phyloP scores from a whole-genome alignment of 805 yeast genomes.

The Ogataea nakhonphanomensis region DNA sequence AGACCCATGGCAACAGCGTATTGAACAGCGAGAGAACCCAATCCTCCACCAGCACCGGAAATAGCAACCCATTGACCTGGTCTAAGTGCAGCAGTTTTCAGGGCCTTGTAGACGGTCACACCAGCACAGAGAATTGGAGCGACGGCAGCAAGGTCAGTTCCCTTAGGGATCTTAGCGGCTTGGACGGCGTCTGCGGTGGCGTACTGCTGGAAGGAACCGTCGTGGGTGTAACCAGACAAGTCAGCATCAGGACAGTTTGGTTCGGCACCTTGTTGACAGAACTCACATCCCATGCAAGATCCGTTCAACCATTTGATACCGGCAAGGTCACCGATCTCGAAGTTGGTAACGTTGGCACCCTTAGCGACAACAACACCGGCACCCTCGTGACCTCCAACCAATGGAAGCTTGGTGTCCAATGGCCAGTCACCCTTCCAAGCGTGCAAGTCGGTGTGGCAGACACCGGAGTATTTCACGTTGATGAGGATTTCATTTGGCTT shows the following conservation, averaged over 20 bases:
- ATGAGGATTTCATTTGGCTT: slow-evolving; percentile 73
- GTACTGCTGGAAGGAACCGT: slow-evolving; percentile 89
- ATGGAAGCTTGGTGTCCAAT: slow-evolving; percentile 64
- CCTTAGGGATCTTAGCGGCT: slow-evolving; percentile 75
- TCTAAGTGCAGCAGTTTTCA: slow-evolving; percentile 71
- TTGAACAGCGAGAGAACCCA: slow-evolving; percentile 75
- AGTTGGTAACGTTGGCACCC: slow-evolving; percentile 65
- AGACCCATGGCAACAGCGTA: slow-evolving; percentile 76
- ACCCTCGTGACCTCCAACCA: slow-evolving; percentile 90
- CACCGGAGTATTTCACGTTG: slow-evolving; percentile 85
- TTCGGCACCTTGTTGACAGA: slow-evolving; percentile 64
- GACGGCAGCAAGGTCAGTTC: slow-evolving; percentile 68
- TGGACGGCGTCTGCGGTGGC: slow-evolving; percentile 86
- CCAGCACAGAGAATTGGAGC: slow-evolving; percentile 91
- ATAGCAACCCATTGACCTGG: slow-evolving; percentile 80
- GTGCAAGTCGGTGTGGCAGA: slow-evolving; percentile 91
- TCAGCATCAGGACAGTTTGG: slow-evolving; percentile 68
- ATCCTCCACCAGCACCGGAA: slow-evolving; percentile 82
- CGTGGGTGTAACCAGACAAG: slow-evolving; percentile 83
- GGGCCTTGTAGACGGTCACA: slow-evolving; percentile 86
- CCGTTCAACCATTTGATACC: slow-evolving; percentile 84
- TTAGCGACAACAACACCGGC: slow-evolving; percentile 81
- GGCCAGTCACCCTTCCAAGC: slow-evolving; percentile 97
- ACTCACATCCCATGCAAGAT: slow-evolving; percentile 74
- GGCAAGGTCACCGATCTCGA: slow-evolving; percentile 76